Evolutionary conservation across 768 basidiomycete species (phyloP), one percentile per base, ranked within the genome.

Genomic region (Boletellus ananas): DNA sequence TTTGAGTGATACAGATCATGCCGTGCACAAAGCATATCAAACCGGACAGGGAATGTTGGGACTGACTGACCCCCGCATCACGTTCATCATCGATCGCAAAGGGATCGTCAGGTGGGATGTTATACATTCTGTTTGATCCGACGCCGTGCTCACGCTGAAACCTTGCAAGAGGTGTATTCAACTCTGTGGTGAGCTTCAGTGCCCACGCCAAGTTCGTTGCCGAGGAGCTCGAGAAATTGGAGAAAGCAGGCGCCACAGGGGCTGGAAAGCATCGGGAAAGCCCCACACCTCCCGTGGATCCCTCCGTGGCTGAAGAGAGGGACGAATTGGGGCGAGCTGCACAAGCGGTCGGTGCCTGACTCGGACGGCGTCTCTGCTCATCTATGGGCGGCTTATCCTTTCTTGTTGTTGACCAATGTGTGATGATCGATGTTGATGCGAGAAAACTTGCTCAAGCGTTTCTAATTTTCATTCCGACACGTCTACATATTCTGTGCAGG

Each of bases 181-280:
- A 81, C 49, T 72, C 81, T 0, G 81, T 77, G 8, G 63, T 88
- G 54, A 83, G 81, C 62, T 84, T 75, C 61, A 75, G 70, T 25
- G 84, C 79, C 0, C 90, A 92, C 56, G 68, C 75, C 25, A 84
- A 83, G 63, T 90, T 90, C 58, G 84, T 89, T 7, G 75, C 78
- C 34, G 81, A 81, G 61, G 83, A 82, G 74, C 70, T 90, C 34
- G 76, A 76, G 49, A 79, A 72, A 55, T 64, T 84, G 43, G 40
- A 68, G 55, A 54, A 54, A 20, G 35, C 20, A 3, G 49, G 35
- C 38, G 29, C 36, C 20, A 6, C 49, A 18, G 31, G 11, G 20
- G 27, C n/a, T 18, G 47, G 43, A 21, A 35, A 18, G 46, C 5
- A 36, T 21, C 17, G 18, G 44, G 54, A 18, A 6, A 16, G 33